Evolutionary conservation across 345 rosid genomes (phyloP).

Genomic region (Euclidium syriacum): DNA sequence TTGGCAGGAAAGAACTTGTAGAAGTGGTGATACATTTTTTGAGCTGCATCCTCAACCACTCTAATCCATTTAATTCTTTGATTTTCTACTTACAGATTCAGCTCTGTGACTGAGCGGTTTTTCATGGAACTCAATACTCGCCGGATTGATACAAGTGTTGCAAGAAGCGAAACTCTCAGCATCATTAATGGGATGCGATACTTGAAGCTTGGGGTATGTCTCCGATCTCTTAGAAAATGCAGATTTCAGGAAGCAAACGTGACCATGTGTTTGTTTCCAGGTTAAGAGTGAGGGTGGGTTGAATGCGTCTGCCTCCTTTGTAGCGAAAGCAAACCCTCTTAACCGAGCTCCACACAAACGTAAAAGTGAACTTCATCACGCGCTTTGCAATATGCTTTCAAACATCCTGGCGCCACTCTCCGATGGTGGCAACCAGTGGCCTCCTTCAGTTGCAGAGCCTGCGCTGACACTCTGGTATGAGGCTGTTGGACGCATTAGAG

Average conservation of each 20-base stretch:
- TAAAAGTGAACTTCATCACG: slow-evolving; percentile 97
- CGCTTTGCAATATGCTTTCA: slow-evolving; percentile 94
- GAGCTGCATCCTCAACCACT: slow-evolving; percentile 5
- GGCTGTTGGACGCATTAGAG: slow-evolving; percentile 91
- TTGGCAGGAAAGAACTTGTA: slow-evolving; percentile 5
- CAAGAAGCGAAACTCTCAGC: slow-evolving; percentile 89
- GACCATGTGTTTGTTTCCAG: slow-evolving; percentile 42
- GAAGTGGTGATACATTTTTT: neutral
- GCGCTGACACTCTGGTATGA: slow-evolving; percentile 94
- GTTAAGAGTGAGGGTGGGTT: slow-evolving; percentile 96
- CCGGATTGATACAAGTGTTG: slow-evolving; percentile 71
- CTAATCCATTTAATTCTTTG: slow-evolving; percentile 13
- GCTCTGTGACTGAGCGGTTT: slow-evolving; percentile 94
- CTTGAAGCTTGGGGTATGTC: slow-evolving; percentile 90
- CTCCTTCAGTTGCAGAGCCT: slow-evolving; percentile 88
- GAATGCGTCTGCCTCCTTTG: slow-evolving; percentile 96
- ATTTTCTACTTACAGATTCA: slow-evolving; percentile 56
- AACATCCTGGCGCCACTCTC: slow-evolving; percentile 93
- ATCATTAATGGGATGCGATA: slow-evolving; percentile 99
- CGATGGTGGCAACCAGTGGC: slow-evolving; percentile 98
- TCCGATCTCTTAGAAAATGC: slow-evolving; percentile 14
- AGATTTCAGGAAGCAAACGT: slow-evolving; percentile 19
- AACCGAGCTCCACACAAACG: slow-evolving; percentile 83
- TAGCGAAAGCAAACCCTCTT: slow-evolving; percentile 97
- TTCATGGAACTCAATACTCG: slow-evolving; percentile 93